Evolutionary conservation across 192 early-diverging fungal genomes (phyloP).

Genomic region (Nowakowskiella sp.): DNA sequence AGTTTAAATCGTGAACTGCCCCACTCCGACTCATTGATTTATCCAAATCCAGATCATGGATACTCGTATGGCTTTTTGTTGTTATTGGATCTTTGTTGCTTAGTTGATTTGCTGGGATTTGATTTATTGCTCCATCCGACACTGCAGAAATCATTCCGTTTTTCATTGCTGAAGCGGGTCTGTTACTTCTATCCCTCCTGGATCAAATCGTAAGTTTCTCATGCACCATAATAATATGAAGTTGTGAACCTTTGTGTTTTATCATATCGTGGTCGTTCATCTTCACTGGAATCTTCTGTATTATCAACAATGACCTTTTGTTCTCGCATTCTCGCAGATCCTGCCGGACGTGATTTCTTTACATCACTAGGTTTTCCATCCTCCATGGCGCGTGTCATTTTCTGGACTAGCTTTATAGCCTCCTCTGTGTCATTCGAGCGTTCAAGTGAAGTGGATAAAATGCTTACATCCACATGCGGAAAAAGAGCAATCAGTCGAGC

Average conservation of each 20-base stretch:
- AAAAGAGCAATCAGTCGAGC: slow-evolving; percentile 2
- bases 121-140: background rate
- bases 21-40: background rate
- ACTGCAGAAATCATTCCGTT: background rate
- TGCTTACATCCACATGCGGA: background rate
- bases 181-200: too few relatives aligned
- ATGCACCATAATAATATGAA: background rate
- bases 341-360: slow-evolving; percentile 2
- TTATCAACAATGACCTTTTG: background rate
- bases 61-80: slow-evolving; percentile 1
- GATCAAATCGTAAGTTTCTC: background rate
- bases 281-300: background rate
- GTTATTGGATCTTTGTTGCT: background rate
- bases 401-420: background rate
- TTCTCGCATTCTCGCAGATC: slow-evolving; percentile 4
- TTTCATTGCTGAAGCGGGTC: slow-evolving; percentile 3
- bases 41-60: background rate
- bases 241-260: background rate
- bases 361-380: background rate
- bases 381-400: background rate
- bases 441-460: slow-evolving; percentile 1
- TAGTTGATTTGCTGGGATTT: background rate
- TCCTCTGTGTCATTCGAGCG: background rate
- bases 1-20: background rate
- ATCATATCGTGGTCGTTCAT: background rate